Evolutionary conservation across 192 early-diverging fungal genomes (phyloP), one percentile per base, ranked within the genome.

Genomic region (Umbelopsis ramanniana): DNA sequence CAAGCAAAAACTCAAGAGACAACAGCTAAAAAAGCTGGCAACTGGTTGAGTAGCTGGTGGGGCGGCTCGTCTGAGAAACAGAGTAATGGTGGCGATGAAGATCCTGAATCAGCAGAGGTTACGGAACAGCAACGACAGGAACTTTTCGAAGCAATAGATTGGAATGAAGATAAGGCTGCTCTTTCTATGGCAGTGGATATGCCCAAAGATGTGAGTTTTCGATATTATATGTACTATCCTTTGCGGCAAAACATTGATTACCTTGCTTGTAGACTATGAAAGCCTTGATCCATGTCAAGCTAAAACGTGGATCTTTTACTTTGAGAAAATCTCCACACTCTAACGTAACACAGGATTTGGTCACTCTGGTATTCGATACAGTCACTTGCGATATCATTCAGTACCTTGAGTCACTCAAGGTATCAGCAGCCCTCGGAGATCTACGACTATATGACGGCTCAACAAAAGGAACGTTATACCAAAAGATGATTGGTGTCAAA

Each of bases 101-200:
- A 73, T 17, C 53, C 60, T 45, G 53, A 50, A 12, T 52, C 50
- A 8, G 37, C 81, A 63, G 75, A 68, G 15, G 47, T 94, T 33
- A 87, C 89, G 33, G 89, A 90, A 48, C 86, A 90, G 54, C 90
- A 95, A 60, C 86, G 92, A 53, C 86, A 91, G 57, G 88, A 93
- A 73, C 79, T 95, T n/a, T 93, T 90, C 79, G 91, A 94, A 7
- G 89, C 89, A 4, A 95, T 95, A 69, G 92, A 94, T 67, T 94
- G 87, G 73, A 87, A 94, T 73, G 92, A 93, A 67, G 80, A 87
- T 6, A 74, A 88, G 6, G 80, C 89, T 0, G 84, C 86, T 0
- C 72, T 89, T 24, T 79, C 82, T 0, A 77, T 69, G 0, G 73
- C 84, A 19, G 69, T 88, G 1, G 89, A 89, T 40, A 74, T 91